Evolutionary conservation across 2,329 filamentous ascomycete species (phyloP).

Genomic region (Curvularia hawaiiensis): DNA sequence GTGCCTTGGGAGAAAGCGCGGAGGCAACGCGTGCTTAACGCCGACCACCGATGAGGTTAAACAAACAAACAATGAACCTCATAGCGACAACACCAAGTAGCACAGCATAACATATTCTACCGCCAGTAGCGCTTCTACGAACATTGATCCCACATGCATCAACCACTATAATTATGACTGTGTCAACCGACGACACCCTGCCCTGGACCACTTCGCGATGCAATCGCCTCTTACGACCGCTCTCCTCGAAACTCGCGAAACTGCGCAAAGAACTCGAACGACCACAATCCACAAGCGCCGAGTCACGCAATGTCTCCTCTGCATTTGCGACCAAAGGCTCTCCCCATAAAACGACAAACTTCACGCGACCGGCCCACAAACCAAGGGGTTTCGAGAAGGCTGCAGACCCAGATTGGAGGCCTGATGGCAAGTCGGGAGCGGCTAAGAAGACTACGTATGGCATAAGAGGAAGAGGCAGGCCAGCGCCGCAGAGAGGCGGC

Average conservation of each 20-base stretch:
- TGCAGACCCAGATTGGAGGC: slow-evolving; percentile 46
- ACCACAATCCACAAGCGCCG: slow-evolving; percentile 25
- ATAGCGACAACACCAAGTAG: slow-evolving; percentile 12
- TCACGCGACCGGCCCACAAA: slow-evolving; percentile 34
- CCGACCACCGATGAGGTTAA: slow-evolving; percentile 29
- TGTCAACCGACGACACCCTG: slow-evolving; percentile 40
- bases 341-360: slow-evolving; percentile 33
- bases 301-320: slow-evolving; percentile 28
- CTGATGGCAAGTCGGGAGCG: slow-evolving; percentile 27
- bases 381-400: slow-evolving; percentile 43
- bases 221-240: slow-evolving; percentile 50
- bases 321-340: slow-evolving; percentile 34
- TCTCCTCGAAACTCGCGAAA: slow-evolving; percentile 49
- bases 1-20: background rate
- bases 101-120: slow-evolving; percentile 13
- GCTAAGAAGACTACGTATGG: slow-evolving; percentile 44
- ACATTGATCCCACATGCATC: slow-evolving; percentile 22
- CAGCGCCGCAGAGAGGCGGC: slow-evolving; percentile 7
- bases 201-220: slow-evolving; percentile 52
- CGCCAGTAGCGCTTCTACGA: background rate
- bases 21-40: slow-evolving; percentile 13
- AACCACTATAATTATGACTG: slow-evolving; percentile 27
- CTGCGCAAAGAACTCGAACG: slow-evolving; percentile 43
- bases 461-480: slow-evolving; percentile 31
- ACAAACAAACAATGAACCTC: slow-evolving; percentile 19